Evolutionary conservation across 208 protist genomes (phyloP).

Genomic region (Leishmania aethiopica): DNA sequence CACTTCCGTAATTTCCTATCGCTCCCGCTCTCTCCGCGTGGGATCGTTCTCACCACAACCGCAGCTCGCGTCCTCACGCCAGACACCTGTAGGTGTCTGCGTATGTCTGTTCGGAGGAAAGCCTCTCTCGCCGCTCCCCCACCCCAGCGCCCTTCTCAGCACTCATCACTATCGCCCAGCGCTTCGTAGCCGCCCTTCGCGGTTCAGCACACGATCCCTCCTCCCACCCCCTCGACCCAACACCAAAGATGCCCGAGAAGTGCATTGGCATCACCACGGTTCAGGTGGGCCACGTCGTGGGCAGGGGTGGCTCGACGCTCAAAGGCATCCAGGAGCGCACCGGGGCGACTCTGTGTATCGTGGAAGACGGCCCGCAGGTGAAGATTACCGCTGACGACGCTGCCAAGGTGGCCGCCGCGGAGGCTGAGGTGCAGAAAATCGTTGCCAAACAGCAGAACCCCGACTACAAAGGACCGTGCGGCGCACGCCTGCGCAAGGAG

Average conservation of each 20-base stretch:
- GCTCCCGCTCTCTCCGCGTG: not conserved
- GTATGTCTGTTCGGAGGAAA: not conserved
- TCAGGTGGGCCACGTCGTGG: conserved; percentile 56
- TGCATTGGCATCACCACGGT: conserved; percentile 43
- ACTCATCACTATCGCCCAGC: not conserved
- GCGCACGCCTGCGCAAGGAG: conserved; percentile 42
- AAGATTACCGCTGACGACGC: conserved; percentile 57
- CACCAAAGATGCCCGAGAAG: conserved; percentile 27
- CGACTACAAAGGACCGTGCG: conserved; percentile 57
- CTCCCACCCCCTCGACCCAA: not conserved
- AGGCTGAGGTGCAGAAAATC: conserved; percentile 38
- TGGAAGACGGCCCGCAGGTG: conserved; percentile 43
- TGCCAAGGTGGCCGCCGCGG: conserved; percentile 33
- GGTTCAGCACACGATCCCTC: not conserved
- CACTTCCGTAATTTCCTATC: not conserved
- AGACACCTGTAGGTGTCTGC: not conserved
- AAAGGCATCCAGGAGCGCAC: conserved; percentile 47
- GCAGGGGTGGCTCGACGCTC: conserved; percentile 48
- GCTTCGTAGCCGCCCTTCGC: conserved; percentile 6
- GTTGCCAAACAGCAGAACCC: conserved; percentile 51
- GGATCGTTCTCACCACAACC: not conserved
- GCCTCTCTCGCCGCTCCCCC: not conserved
- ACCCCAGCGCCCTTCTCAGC: not conserved
- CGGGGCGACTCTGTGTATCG: conserved; percentile 48
- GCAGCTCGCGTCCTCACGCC: not conserved